phyloP scores from a whole-genome alignment of 192 early-diverging fungal species.

The Dispira simplex region DNA sequence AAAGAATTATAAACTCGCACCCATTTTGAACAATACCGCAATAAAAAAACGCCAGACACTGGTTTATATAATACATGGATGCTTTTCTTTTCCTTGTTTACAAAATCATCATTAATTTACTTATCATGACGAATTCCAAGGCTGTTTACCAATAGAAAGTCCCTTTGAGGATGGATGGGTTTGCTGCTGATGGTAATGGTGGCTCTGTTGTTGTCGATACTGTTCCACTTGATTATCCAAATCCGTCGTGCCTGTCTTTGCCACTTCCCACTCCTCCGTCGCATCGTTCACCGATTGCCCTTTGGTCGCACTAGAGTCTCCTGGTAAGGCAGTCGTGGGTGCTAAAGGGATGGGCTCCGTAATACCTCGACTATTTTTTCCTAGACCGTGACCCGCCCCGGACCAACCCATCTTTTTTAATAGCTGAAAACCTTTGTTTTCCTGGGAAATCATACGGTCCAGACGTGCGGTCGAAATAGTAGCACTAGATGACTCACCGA shows the following conservation, averaged over 20 bases:
- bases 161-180: too few relatives aligned
- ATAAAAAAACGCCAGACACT: too few relatives aligned
- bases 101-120: too few relatives aligned
- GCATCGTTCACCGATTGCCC: too few relatives aligned
- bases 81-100: too few relatives aligned
- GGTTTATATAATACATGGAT: too few relatives aligned
- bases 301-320: too few relatives aligned
- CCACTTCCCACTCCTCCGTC: too few relatives aligned
- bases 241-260: not conserved
- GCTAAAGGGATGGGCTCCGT: not conserved
- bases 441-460: constrained; percentile 4
- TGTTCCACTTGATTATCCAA: not conserved
- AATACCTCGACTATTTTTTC: not conserved
- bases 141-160: too few relatives aligned
- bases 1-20: too few relatives aligned
- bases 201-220: constrained; percentile 9
- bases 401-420: constrained; percentile 8
- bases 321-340: not conserved
- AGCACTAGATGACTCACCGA: not conserved
- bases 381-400: not conserved
- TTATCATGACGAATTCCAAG: too few relatives aligned
- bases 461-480: not conserved
- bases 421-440: constrained; percentile 11
- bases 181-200: not conserved
- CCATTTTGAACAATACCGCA: too few relatives aligned